Base-by-base conservation (phyloP, 176 grass and related monocot species). In the Avena eriantha region DNA sequence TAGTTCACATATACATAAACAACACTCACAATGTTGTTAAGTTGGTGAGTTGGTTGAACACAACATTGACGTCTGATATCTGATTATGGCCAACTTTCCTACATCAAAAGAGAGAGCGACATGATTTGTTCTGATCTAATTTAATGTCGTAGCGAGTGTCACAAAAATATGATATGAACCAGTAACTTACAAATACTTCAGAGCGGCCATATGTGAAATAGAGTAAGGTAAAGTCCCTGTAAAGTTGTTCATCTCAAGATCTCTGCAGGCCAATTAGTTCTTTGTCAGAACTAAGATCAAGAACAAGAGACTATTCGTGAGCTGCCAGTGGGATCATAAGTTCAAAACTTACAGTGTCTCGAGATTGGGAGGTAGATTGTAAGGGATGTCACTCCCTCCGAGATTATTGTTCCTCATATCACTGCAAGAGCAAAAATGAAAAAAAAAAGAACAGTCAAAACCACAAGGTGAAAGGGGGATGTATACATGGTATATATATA, bases 21-120 rank as follows among this genome's bases (percentile, higher is more conserved):
- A 73, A 34, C 3, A 93, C 96, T 92, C 79, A 98, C 95, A 98
- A 31, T 77, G 79, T 89, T 74, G 83, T 87, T 81, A 98, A 80
- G 87, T 90, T 95, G 81, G 91, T 90, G 71, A 95, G 91, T 63
- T 85, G 70, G 74, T 63, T 61, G 85, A 98, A 92, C 79, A 88
- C 78, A 86, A 92, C 86, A 84, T 68, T 81, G 61, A 95, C 85
- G 60, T 65, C 64, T 86, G 93, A 89, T 17, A 98, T 89, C 70
- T 91, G 87, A 92, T 98, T 98, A 85, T 92, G 93, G 21, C 86
- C 91, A 85, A 98, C 60, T 83, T 94, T 92, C 91, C 96, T 98
- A 85, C 79, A 92, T 31, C 80, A 35, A 76, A 77, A 49, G 24
- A 85, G 24, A 85, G 73, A 85, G 55, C 22, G 76, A 59, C 34